These are phyloP conservation scores for Globisporangium nodosum DNA, from an alignment of 352 stramenopile species.

Conservation along the genomic window DNA sequence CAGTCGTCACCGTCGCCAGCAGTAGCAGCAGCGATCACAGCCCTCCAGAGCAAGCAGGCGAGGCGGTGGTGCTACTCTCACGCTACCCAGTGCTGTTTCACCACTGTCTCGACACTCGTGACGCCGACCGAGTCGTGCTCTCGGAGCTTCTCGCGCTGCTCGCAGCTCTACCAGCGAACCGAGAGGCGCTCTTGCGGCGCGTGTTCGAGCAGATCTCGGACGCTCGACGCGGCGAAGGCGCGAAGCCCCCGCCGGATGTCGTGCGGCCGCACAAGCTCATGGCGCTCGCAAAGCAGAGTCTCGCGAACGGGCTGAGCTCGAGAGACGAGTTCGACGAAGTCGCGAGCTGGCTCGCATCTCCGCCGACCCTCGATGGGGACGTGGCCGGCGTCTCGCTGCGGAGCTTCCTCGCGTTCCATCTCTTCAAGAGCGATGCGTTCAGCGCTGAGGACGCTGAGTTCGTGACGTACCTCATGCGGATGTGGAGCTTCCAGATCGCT, in stretches of 20 bases:
- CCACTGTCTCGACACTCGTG: conserved; percentile 32
- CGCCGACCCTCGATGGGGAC: neutral
- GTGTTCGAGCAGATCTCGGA: conserved; percentile 60
- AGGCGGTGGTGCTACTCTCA: conserved; percentile 22
- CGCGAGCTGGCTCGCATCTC: conserved; percentile 26
- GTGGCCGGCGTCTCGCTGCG: conserved; percentile 20
- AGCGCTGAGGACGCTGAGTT: conserved; percentile 54
- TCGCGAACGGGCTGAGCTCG: conserved; percentile 26
- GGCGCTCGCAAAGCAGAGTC: conserved; percentile 39
- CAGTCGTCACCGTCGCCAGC: neutral
- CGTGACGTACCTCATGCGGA: conserved; percentile 46
- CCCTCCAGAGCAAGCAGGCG: neutral
- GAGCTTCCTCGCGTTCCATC: conserved; percentile 45
- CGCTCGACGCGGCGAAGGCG: conserved; percentile 31
- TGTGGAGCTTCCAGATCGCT: conserved; percentile 43
- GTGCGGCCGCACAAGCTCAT: conserved; percentile 43
- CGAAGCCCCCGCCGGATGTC: conserved; percentile 36
- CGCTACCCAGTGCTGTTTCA: conserved; percentile 42
- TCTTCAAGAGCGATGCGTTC: conserved; percentile 38
- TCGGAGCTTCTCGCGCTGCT: conserved; percentile 35
- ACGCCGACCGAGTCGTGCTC: conserved; percentile 14
- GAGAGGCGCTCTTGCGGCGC: conserved; percentile 33
- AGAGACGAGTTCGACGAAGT: conserved; percentile 25
- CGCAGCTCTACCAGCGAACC: conserved; percentile 23
- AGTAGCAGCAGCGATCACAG: neutral